phyloP scores from a whole-genome alignment of 2,329 filamentous ascomycete genomes.

The Pseudopyricularia javanii region DNA sequence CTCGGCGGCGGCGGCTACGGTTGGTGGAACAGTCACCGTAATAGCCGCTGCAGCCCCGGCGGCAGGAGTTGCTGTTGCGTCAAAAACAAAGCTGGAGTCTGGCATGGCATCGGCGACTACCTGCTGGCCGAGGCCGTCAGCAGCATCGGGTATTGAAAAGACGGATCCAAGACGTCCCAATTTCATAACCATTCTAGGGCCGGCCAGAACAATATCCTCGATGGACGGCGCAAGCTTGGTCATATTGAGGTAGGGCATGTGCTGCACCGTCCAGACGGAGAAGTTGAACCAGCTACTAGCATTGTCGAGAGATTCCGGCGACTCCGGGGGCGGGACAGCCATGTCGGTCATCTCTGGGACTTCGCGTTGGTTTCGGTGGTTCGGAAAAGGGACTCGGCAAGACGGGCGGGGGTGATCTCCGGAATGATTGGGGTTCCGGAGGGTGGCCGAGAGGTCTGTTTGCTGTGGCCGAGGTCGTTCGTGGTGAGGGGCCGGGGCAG shows the following conservation, averaged over 20 bases:
- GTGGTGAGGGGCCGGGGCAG: not conserved
- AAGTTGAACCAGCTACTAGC: constrained; percentile 38
- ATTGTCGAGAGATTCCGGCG: constrained; percentile 23
- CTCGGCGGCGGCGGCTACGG: constrained; percentile 21
- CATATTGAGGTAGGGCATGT: constrained; percentile 32
- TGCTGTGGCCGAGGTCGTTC: not conserved
- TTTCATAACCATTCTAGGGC: constrained; percentile 58
- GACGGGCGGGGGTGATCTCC: not conserved
- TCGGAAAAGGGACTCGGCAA: not conserved
- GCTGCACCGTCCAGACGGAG: constrained; percentile 38
- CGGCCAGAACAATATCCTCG: constrained; percentile 55
- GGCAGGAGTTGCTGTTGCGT: constrained; percentile 25
- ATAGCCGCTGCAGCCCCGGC: constrained; percentile 27
- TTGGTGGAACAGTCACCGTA: constrained; percentile 12
- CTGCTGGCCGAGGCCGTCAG: constrained; percentile 48
- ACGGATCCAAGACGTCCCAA: constrained; percentile 55
- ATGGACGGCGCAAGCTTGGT: constrained; percentile 50
- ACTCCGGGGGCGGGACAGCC: constrained; percentile 6
- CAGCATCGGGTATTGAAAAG: constrained; percentile 43
- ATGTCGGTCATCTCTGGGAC: not conserved
- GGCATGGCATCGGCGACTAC: constrained; percentile 47
- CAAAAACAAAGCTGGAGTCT: constrained; percentile 20
- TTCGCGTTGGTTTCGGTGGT: not conserved
- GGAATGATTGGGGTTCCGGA: not conserved
- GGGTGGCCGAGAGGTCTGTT: not conserved